These are phyloP conservation scores for Uronychia setigera DNA, from an alignment of 73 alveolate genomes.

Conservation along the genomic window DNA sequence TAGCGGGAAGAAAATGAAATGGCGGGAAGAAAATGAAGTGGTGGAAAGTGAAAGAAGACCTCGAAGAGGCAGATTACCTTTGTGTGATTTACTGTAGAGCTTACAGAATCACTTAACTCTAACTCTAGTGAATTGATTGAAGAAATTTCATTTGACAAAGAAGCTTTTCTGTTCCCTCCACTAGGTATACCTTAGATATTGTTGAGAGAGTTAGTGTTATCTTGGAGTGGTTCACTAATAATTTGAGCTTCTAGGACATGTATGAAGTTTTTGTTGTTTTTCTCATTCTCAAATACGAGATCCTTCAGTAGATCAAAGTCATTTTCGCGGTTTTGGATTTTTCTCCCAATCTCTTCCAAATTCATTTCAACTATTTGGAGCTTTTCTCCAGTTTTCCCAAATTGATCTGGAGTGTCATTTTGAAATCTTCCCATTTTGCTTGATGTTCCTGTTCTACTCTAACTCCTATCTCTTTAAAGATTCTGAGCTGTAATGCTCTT, in stretches of 20 bases:
- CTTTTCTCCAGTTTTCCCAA: background rate
- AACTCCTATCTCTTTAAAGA: background rate
- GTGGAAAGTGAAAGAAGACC: too few species aligned
- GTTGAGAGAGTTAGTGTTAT: too few species aligned
- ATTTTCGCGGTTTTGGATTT: background rate
- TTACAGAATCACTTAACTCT: too few species aligned
- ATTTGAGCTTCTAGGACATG: background rate
- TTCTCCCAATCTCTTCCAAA: background rate
- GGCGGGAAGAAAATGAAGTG: too few species aligned
- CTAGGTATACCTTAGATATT: too few species aligned
- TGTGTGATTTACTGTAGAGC: too few species aligned
- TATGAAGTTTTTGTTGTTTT: background rate
- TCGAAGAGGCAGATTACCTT: too few species aligned
- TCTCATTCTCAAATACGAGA: background rate
- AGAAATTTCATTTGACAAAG: too few species aligned
- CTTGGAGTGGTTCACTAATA: background rate
- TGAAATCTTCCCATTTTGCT: background rate
- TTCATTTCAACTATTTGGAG: background rate
- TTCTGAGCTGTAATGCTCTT: background rate
- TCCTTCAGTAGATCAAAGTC: slow-evolving; percentile 4
- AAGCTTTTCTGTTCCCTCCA: too few species aligned
- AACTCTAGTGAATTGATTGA: too few species aligned
- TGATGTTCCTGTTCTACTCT: background rate
- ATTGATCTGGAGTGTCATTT: background rate
- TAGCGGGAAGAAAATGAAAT: too few species aligned